A percentile compares a stretch with the other conserved stretches of the same genome.
These are phyloP conservation scores for Zasmidium citrigriseum DNA, from an alignment of 2,329 filamentous ascomycete genomes.

Conservation along the genomic window DNA sequence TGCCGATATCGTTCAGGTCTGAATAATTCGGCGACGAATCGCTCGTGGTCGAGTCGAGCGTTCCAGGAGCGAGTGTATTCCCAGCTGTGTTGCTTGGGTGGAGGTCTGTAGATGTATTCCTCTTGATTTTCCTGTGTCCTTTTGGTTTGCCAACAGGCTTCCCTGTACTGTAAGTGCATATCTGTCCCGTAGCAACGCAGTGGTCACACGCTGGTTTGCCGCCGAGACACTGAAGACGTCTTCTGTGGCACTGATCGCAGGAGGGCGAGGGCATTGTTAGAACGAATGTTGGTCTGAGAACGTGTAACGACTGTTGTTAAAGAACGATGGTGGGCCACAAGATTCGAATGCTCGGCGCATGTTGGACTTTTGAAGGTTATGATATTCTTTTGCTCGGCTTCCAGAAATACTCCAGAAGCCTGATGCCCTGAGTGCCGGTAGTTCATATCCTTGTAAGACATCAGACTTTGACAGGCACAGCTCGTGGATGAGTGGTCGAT, in stretches of 20 bases:
- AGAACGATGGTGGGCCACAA: neutral
- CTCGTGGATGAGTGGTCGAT: too few species aligned
- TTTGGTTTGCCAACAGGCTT: conserved; percentile 12
- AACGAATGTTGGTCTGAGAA: neutral
- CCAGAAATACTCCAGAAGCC: too few species aligned
- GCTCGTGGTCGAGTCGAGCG: neutral
- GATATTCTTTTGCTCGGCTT: too few species aligned
- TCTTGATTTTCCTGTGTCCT: conserved; percentile 7
- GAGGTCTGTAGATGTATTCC: neutral
- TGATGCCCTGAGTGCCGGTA: too few species aligned
- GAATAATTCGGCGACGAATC: neutral
- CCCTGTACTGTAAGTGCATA: conserved; percentile 13
- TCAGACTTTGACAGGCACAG: too few species aligned
- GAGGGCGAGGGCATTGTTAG: conserved; percentile 10
- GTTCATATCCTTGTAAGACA: too few species aligned
- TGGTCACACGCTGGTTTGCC: conserved; percentile 7
- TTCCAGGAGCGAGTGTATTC: neutral
- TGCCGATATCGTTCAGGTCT: neutral
- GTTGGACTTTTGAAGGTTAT: too few species aligned
- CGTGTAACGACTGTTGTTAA: neutral
- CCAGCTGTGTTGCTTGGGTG: neutral
- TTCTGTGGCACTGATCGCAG: conserved; percentile 13
- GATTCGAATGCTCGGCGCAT: too few species aligned
- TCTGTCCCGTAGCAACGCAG: conserved; percentile 1
- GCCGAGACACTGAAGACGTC: conserved; percentile 5